Evolutionary conservation across 202 grass and related monocot species (phyloP).

Genomic region (Panicum hallii): DNA sequence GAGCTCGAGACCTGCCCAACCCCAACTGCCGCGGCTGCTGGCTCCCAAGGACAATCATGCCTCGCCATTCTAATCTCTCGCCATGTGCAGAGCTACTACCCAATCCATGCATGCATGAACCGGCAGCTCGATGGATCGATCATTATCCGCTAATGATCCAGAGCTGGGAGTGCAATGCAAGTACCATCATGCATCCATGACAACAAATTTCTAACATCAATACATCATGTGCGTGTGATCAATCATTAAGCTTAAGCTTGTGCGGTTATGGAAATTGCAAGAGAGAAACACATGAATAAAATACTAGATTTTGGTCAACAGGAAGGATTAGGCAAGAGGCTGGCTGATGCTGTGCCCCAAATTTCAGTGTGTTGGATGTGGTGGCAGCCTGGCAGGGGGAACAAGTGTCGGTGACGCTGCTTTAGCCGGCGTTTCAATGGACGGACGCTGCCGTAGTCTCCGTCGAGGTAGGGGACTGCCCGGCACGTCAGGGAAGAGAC

Average conservation of each 20-base stretch:
- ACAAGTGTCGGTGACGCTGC: conserved; percentile 41
- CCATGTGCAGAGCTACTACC: conserved; percentile 35
- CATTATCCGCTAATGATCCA: conserved; percentile 45
- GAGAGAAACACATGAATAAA: not conserved
- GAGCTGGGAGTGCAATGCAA: not conserved
- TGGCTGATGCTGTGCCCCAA: not conserved
- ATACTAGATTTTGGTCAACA: not conserved
- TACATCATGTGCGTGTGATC: not conserved
- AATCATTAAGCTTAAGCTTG: conserved; percentile 30
- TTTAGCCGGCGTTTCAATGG: conserved; percentile 31
- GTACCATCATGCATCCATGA: not conserved
- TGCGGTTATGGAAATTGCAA: not conserved
- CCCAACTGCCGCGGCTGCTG: conserved; percentile 6
- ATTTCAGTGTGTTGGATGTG: not conserved
- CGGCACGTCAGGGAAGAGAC: conserved; percentile 46
- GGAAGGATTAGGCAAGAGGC: not conserved
- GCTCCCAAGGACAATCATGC: conserved; percentile 40
- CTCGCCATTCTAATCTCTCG: conserved; percentile 12
- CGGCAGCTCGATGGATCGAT: not conserved
- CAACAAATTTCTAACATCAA: not conserved
- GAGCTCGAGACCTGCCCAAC: not conserved
- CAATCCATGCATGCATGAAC: not conserved
- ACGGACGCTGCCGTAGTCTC: not conserved
- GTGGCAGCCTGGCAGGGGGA: not conserved
- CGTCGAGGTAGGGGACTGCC: conserved; percentile 21